Conservation (phyloP, 192 early-diverging fungal species). For the Podila epicladia region DNA sequence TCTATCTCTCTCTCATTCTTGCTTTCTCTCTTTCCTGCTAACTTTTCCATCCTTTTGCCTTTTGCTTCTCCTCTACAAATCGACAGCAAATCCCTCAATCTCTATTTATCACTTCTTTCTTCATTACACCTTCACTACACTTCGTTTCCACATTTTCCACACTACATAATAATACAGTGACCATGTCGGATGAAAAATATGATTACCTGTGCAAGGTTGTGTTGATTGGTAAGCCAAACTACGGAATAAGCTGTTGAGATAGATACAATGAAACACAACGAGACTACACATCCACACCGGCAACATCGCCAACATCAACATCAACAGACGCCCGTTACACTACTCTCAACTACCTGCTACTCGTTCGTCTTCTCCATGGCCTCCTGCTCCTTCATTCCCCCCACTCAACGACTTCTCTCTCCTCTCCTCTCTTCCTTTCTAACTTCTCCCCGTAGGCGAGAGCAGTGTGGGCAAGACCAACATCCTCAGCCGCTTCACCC, state of each 20-base stretch:
- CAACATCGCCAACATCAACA: neutral
- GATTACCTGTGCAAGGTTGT: slow-evolving; percentile 73
- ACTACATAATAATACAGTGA: neutral
- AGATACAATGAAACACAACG: too few relatives aligned
- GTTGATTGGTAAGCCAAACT: slow-evolving; percentile 61
- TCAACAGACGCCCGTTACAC: too few relatives aligned
- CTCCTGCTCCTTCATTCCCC: too few relatives aligned
- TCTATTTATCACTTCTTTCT: neutral
- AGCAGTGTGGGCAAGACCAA: slow-evolving; percentile 65
- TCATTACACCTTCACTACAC: neutral
- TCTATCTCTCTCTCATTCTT: neutral
- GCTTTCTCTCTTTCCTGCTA: neutral
- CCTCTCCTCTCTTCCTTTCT: too few relatives aligned
- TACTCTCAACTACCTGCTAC: too few relatives aligned
- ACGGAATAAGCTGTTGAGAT: neutral
- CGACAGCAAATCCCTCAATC: too few relatives aligned
- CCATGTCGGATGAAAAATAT: slow-evolving; percentile 62
- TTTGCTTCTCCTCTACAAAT: neutral
- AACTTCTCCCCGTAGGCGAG: slow-evolving; percentile 31
- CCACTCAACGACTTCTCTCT: too few relatives aligned
- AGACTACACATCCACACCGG: neutral
- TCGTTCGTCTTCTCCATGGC: too few relatives aligned
- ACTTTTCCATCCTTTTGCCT: neutral
- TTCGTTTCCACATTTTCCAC: neutral
- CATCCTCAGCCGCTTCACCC: slow-evolving; percentile 60